These are phyloP conservation scores for Boletus subparvulus DNA, from an alignment of 768 basidiomycete species.

Conservation along the genomic window DNA sequence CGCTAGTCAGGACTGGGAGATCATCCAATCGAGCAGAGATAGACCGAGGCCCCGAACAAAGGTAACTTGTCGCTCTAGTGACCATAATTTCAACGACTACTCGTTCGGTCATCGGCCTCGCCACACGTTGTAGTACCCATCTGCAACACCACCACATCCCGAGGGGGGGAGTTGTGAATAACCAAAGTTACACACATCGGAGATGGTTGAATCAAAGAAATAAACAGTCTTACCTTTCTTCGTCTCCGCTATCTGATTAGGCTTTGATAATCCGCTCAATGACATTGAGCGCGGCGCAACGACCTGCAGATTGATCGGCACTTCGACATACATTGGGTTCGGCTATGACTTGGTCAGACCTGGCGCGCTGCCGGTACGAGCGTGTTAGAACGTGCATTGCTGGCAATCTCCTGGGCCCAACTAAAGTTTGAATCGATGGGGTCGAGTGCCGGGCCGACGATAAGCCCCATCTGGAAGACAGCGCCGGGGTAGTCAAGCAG, in stretches of 20 bases:
- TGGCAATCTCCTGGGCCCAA: conserved; percentile 21
- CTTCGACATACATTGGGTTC: conserved; percentile 18
- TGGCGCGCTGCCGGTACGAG: neutral
- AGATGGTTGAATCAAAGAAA: neutral
- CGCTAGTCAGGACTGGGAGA: no score
- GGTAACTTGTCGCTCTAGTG: no score
- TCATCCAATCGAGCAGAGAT: neutral
- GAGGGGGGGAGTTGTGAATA: no score
- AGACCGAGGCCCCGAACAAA: neutral
- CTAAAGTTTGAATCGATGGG: conserved; percentile 4
- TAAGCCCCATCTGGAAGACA: conserved; percentile 42
- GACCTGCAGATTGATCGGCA: conserved; percentile 25
- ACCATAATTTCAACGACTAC: no score
- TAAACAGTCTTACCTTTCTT: no score
- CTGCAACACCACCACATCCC: no score
- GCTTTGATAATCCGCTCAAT: no score
- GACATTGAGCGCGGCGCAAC: conserved; percentile 18
- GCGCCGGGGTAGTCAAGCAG: conserved; percentile 44
- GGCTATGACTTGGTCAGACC: conserved; percentile 17
- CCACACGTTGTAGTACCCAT: no score
- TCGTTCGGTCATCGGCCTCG: no score
- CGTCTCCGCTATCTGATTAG: no score
- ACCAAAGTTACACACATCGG: neutral
- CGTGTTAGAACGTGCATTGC: conserved; percentile 14
- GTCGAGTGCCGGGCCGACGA: conserved; percentile 28